Conservation (phyloP, 225 moss, liverwort and hornwort species). For the Ulota crispa region DNA sequence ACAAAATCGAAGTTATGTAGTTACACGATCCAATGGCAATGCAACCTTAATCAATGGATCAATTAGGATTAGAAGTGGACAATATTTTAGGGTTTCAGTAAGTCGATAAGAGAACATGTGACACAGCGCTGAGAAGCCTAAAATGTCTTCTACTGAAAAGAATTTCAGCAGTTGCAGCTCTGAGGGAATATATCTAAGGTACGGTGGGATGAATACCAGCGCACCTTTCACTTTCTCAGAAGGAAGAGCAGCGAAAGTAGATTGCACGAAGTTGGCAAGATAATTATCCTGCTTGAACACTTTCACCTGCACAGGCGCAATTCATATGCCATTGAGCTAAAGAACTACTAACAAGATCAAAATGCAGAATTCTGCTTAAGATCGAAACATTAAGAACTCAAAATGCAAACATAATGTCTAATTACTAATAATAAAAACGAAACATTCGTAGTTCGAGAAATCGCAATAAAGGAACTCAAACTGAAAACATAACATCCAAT, state of each 20-base stretch:
- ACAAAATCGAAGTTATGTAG: neutral
- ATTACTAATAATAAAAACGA: neutral
- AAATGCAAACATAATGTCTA: neutral
- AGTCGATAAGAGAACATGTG: neutral
- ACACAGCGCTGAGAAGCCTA: neutral
- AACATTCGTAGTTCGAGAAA: neutral
- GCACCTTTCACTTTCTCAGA: slow-evolving; percentile 65
- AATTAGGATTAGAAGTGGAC: no score
- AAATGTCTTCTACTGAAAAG: neutral
- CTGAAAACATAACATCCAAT: no score
- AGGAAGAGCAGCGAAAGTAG: slow-evolving; percentile 73
- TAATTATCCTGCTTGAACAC: slow-evolving; percentile 79
- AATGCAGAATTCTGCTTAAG: neutral
- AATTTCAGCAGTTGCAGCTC: neutral
- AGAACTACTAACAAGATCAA: neutral
- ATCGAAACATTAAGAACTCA: neutral
- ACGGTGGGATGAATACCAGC: neutral
- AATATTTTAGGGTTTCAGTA: neutral
- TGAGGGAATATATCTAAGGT: neutral
- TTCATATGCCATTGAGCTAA: neutral
- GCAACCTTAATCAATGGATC: neutral
- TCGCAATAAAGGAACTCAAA: neutral
- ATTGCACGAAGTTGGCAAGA: slow-evolving; percentile 79
- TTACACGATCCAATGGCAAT: neutral
- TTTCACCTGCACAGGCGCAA: slow-evolving; percentile 53